Evolutionary conservation across 345 rosid genomes (phyloP).

Genomic region (Rhodomyrtus tomentosa): DNA sequence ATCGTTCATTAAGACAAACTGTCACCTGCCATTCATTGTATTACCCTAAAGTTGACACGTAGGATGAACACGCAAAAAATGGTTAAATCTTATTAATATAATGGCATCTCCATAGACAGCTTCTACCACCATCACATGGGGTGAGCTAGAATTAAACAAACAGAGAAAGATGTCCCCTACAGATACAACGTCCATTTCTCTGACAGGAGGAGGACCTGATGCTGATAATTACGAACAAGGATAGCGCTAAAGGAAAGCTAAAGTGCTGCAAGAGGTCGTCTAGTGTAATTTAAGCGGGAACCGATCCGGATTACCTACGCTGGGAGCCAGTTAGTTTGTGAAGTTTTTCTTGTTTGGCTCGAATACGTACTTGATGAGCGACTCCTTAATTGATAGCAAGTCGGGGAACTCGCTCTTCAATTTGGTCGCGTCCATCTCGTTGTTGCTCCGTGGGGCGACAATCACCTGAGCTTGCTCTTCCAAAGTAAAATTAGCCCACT

Average conservation of each 20-base stretch:
- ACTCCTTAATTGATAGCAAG: constrained; percentile 69
- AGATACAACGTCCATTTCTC: background rate
- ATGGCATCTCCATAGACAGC: background rate
- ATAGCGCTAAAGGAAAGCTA: background rate
- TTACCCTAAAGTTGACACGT: background rate
- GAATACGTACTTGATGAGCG: constrained; percentile 63
- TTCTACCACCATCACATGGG: background rate
- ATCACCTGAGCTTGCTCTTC: constrained; percentile 95
- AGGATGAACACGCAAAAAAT: background rate
- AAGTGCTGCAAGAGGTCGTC: background rate
- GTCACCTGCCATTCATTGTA: background rate
- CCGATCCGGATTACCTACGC: background rate
- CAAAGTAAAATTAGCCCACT: constrained; percentile 62
- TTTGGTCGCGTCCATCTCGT: constrained; percentile 78
- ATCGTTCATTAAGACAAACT: background rate
- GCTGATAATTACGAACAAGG: background rate
- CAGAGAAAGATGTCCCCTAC: background rate
- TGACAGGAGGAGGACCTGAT: background rate
- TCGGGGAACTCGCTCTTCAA: constrained; percentile 84
- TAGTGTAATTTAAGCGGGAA: background rate
- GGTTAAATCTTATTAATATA: background rate
- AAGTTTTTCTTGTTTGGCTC: constrained; percentile 62
- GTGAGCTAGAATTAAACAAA: background rate
- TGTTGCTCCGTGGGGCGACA: constrained; percentile 84
- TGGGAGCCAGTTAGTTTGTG: background rate